Evolutionary conservation across 495 filamentous ascomycete genomes (phyloP).

Genomic region (Daldinia concentrica): DNA sequence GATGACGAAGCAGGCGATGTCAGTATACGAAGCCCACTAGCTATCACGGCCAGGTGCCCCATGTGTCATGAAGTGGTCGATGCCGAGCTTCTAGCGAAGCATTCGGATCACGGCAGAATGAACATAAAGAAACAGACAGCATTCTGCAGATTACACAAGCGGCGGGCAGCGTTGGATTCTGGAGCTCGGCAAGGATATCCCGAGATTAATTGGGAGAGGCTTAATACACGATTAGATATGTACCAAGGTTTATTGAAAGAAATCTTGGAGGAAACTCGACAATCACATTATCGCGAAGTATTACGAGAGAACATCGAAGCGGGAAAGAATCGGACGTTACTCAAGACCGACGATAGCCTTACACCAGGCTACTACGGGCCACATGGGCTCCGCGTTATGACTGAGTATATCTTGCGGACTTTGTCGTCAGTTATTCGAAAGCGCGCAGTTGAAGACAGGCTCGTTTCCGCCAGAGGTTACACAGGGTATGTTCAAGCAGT

Average conservation of each 20-base stretch:
- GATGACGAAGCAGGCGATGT: conserved; percentile 36
- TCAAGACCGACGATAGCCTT: conserved; percentile 62
- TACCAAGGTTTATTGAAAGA: conserved; percentile 64
- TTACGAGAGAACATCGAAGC: conserved; percentile 66
- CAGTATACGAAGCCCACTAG: conserved; percentile 8
- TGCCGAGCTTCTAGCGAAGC: conserved; percentile 56
- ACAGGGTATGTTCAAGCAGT: conserved; percentile 84
- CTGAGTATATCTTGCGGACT: conserved; percentile 69
- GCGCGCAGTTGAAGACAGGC: conserved; percentile 69
- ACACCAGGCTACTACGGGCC: conserved; percentile 87
- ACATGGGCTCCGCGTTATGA: conserved; percentile 71
- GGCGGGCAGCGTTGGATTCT: conserved; percentile 62
- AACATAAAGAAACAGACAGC: conserved; percentile 67
- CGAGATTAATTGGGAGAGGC: conserved; percentile 74
- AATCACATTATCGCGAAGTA: conserved; percentile 69
- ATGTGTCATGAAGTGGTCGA: conserved; percentile 73
- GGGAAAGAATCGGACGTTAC: conserved; percentile 69
- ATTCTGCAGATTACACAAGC: conserved; percentile 80
- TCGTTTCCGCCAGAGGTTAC: conserved; percentile 75
- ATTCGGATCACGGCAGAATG: conserved; percentile 59
- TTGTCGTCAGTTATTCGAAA: conserved; percentile 71
- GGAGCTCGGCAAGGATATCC: conserved; percentile 79
- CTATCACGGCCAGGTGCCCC: conserved; percentile 61
- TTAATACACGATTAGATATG: conserved; percentile 70
- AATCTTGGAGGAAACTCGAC: conserved; percentile 64